Percentiles rank a stretch among this genome's conserved stretches.
Conservation (phyloP, 2,329 filamentous ascomycete species). For the Epichloe elymi region DNA sequence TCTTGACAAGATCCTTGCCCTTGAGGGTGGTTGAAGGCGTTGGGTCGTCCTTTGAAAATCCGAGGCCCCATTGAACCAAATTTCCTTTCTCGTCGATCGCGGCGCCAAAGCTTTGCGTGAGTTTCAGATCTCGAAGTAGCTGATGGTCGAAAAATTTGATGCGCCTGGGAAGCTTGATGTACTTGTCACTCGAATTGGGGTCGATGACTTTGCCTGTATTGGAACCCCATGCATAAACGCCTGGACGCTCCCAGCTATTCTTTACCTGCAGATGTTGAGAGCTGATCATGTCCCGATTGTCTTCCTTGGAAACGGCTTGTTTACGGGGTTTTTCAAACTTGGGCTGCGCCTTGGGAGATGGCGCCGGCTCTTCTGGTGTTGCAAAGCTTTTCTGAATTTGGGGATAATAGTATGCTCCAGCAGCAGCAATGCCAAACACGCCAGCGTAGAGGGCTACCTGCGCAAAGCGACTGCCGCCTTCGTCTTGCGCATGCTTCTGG, state of each 20-base stretch:
- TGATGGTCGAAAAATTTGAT: conserved; percentile 75
- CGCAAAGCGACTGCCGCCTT: conserved; percentile 14
- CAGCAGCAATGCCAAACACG: conserved; percentile 26
- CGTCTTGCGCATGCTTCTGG: conserved; percentile 9
- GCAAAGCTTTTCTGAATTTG: conserved; percentile 15
- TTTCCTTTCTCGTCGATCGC: conserved; percentile 83
- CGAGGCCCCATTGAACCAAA: conserved; percentile 80
- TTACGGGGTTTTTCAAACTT: conserved; percentile 55
- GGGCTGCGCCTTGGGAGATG: conserved; percentile 34
- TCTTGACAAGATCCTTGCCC: conserved; percentile 67
- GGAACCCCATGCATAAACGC: conserved; percentile 87
- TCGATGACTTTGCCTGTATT: conserved; percentile 78
- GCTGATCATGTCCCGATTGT: conserved; percentile 63
- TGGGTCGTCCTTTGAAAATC: conserved; percentile 51
- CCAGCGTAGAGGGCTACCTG: conserved; percentile 13
- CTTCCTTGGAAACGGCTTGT: conserved; percentile 49
- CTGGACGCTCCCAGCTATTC: conserved; percentile 68
- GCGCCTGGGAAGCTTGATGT: conserved; percentile 68
- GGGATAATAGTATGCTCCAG: conserved; percentile 26
- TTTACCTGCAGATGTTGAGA: conserved; percentile 82
- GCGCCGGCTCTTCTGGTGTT: conserved; percentile 7
- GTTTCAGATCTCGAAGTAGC: conserved; percentile 73
- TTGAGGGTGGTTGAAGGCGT: conserved; percentile 58
- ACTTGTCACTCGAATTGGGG: conserved; percentile 62
- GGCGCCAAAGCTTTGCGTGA: conserved; percentile 69